Evolutionary conservation across 2,329 filamentous ascomycete genomes (phyloP), one percentile per base, ranked within the genome.

Genomic region (Chaetomiaceae sp.): DNA sequence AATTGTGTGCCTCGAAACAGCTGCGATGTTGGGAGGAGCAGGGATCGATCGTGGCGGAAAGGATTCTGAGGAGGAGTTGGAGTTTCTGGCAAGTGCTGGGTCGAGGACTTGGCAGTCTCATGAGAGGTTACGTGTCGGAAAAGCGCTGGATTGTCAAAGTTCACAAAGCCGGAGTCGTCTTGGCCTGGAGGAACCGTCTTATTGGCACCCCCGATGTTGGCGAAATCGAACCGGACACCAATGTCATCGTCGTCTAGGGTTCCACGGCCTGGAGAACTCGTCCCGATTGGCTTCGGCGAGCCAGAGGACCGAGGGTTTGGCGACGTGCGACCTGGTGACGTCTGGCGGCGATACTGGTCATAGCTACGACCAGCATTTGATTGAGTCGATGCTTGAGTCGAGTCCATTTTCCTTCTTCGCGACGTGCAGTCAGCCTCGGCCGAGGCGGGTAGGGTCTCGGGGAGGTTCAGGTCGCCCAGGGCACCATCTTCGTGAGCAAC

Each of bases 361-460:
- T 83, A 83, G 65, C 80, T 80, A 33, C 79, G 75, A 42, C 72
- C 78, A 40, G 76, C 73, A 58, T 83, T 83, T 53, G 73, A 69
- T 64, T 83, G 80, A 1, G 80, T 83, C 1, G 76, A 75, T 9
- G 78, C 79, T 51, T 76, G 74, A 10, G 76, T 78, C n/a, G 65
- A 67, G 29, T 76, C 71, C 69, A 73, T 77, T 47, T 67, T 75
- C 58, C 30, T 48, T 40, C 25, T 51, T 55, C 48, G 42, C 21
- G 43, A 41, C 14, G 32, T 25, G 23, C 33, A 38, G 18, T 44
- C 29, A 33, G 43, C 21, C 16, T 40, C 16, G 9, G 36, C 37
- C 23, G 50, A 42, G n/a, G 42, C 27, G 1, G 52, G 42, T 16
- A 53, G 43, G 29, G 37, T 48, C 37, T 51, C 47, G 11, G 53